These are phyloP conservation scores for Neocatenulostroma microsporum DNA, from an alignment of 2,329 filamentous ascomycete genomes.

Conservation along the genomic window DNA sequence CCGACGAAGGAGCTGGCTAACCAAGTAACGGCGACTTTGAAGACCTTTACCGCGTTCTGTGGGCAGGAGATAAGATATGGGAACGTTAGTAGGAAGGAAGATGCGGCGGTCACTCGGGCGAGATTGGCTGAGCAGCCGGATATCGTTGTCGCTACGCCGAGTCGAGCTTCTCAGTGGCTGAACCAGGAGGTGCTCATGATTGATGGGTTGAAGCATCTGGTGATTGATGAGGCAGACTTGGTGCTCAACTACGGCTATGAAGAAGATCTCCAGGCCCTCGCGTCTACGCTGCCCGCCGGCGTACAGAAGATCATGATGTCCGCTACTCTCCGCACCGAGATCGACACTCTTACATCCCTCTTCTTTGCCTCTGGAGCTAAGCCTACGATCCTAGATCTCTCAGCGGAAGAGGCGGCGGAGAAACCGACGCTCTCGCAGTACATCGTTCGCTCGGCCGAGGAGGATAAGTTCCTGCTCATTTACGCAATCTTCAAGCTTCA, in stretches of 20 bases:
- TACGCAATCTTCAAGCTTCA: conserved; percentile 96
- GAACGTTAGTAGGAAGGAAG: conserved; percentile 85
- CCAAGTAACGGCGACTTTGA: conserved; percentile 74
- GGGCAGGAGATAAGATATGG: conserved; percentile 72
- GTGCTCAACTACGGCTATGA: conserved; percentile 92
- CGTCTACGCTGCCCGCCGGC: conserved; percentile 70
- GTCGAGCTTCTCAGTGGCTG: conserved; percentile 71
- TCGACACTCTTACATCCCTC: conserved; percentile 74
- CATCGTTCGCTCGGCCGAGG: conserved; percentile 85
- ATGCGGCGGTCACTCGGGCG: conserved; percentile 78
- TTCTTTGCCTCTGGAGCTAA: conserved; percentile 60
- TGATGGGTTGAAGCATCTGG: conserved; percentile 63
- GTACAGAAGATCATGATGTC: conserved; percentile 91
- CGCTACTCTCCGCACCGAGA: conserved; percentile 80
- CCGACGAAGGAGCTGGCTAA: conserved; percentile 91
- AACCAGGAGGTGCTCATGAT: conserved; percentile 64
- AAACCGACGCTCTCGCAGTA: conserved; percentile 71
- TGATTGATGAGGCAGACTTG: conserved; percentile 91
- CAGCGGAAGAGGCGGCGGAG: conserved; percentile 57
- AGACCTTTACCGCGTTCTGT: conserved; percentile 72
- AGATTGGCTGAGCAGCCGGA: conserved; percentile 81
- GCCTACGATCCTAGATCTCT: conserved; percentile 71
- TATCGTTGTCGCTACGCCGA: conserved; percentile 82
- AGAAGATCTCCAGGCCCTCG: conserved; percentile 74
- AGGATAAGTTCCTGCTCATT: conserved; percentile 88